phyloP scores from a whole-genome alignment of 768 basidiomycete genomes.

The Pholiota microspora region DNA sequence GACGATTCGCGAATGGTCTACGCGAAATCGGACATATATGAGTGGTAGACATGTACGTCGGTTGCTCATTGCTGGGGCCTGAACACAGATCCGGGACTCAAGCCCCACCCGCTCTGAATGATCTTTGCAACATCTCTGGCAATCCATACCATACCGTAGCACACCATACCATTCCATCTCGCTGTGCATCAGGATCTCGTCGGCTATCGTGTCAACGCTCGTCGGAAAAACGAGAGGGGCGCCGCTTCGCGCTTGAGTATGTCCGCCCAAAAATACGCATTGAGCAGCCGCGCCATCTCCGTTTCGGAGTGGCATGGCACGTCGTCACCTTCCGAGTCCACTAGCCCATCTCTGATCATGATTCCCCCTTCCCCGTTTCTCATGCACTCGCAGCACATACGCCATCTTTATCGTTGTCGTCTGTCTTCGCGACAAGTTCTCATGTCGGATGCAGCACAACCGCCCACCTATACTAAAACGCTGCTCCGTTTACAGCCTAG shows the following conservation, averaged over 20 bases:
- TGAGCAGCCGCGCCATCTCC: background rate
- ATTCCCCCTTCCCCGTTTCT: no score
- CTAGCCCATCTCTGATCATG: background rate
- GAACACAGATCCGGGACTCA: no score
- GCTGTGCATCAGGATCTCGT: background rate
- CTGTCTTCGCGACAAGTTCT: no score
- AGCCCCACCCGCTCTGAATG: no score
- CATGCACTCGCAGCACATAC: background rate
- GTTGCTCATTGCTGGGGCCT: no score
- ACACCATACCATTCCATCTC: no score
- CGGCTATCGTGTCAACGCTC: background rate
- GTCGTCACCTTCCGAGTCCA: background rate
- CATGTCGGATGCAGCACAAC: background rate
- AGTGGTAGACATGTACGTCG: no score
- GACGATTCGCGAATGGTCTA: no score
- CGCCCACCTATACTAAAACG: background rate
- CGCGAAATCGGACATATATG: no score
- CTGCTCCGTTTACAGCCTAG: slow-evolving; percentile 6
- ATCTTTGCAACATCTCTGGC: background rate
- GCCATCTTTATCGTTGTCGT: no score
- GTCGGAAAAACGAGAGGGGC: slow-evolving; percentile 1
- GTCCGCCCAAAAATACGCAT: background rate
- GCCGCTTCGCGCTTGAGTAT: background rate
- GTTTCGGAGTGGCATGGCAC: background rate
- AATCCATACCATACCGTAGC: background rate